Percentiles rank a stretch among this genome's conserved stretches.
Conservation (phyloP, 2,329 filamentous ascomycete species). For the Aspergillus glaucus region DNA sequence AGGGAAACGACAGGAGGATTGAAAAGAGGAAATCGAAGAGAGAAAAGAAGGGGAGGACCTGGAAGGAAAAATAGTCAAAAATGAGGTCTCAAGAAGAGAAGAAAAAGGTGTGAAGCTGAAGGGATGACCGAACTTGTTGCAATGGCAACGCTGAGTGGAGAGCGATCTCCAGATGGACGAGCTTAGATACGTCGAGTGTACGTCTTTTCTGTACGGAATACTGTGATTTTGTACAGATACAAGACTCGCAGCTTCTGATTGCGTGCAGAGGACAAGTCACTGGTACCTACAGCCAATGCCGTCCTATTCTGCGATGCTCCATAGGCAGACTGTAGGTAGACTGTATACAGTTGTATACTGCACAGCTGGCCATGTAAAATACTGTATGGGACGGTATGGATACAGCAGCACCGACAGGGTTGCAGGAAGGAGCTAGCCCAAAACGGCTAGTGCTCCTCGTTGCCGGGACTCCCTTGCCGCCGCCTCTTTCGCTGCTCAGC, state of each 20-base stretch:
- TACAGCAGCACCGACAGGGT: conserved; percentile 3
- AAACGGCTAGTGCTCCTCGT: conserved; percentile 13
- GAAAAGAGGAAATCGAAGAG: conserved; percentile 16
- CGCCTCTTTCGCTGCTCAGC: conserved; percentile 17
- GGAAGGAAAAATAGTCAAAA: conserved; percentile 7
- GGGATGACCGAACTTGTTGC: conserved; percentile 33
- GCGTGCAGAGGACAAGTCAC: too few relatives aligned
- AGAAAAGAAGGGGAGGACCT: conserved; percentile 14
- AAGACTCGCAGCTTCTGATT: too few relatives aligned
- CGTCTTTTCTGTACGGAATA: not conserved
- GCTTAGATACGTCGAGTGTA: conserved; percentile 12
- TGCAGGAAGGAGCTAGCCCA: conserved; percentile 3
- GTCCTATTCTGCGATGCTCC: not conserved
- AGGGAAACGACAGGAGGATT: conserved; percentile 14
- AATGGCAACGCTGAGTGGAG: conserved; percentile 38
- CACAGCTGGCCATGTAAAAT: conserved; percentile 3
- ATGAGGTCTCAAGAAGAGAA: conserved; percentile 10
- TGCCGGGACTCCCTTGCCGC: conserved; percentile 36
- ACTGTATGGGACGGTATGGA: conserved; percentile 8
- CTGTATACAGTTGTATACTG: not conserved
- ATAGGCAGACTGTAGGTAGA: not conserved
- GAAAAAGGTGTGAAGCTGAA: conserved; percentile 35
- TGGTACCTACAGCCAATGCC: conserved; percentile 2
- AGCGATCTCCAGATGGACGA: conserved; percentile 31
- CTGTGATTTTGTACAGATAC: not conserved